Evolutionary conservation across 306 rosid genomes (phyloP).

Genomic region (Lagenaria siceraria): DNA sequence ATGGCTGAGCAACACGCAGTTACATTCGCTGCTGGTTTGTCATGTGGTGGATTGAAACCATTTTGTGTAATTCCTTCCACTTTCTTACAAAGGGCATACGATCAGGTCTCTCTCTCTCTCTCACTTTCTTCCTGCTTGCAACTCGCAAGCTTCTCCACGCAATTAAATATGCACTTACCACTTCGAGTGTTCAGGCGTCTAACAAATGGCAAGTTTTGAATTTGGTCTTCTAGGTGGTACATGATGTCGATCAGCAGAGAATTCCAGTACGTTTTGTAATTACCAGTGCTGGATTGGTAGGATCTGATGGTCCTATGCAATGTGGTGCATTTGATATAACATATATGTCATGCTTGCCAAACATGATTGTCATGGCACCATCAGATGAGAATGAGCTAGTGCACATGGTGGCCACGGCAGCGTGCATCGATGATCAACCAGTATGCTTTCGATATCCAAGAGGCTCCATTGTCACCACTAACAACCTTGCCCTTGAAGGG

Average conservation of each 20-base stretch:
- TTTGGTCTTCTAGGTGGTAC: slow-evolving; percentile 44
- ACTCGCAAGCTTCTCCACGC: background rate
- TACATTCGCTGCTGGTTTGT: slow-evolving; percentile 83
- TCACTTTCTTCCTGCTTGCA: background rate
- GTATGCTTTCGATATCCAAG: slow-evolving; percentile 89
- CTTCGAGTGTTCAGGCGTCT: background rate
- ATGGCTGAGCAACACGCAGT: slow-evolving; percentile 99
- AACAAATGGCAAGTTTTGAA: background rate
- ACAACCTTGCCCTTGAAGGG: slow-evolving; percentile 27
- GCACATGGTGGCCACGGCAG: slow-evolving; percentile 86
- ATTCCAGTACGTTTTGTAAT: slow-evolving; percentile 85
- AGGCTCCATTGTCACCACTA: slow-evolving; percentile 41
- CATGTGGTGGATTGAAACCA: slow-evolving; percentile 93
- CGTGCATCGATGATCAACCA: slow-evolving; percentile 49
- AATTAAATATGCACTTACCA: background rate
- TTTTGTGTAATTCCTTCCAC: slow-evolving; percentile 83
- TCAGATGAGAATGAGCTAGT: slow-evolving; percentile 70
- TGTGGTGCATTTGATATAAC: slow-evolving; percentile 89
- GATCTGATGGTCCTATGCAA: slow-evolving; percentile 76
- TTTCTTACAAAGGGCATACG: slow-evolving; percentile 82
- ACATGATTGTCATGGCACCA: slow-evolving; percentile 96
- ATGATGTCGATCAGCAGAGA: slow-evolving; percentile 80
- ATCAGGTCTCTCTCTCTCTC: slow-evolving; percentile 41
- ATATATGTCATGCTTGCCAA: slow-evolving; percentile 89
- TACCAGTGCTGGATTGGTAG: slow-evolving; percentile 84